A percentile compares a stretch with the other conserved stretches of the same genome.
These are phyloP conservation scores for Oxyria digyna DNA, from an alignment of 148 eudicot species.

Conservation along the genomic window DNA sequence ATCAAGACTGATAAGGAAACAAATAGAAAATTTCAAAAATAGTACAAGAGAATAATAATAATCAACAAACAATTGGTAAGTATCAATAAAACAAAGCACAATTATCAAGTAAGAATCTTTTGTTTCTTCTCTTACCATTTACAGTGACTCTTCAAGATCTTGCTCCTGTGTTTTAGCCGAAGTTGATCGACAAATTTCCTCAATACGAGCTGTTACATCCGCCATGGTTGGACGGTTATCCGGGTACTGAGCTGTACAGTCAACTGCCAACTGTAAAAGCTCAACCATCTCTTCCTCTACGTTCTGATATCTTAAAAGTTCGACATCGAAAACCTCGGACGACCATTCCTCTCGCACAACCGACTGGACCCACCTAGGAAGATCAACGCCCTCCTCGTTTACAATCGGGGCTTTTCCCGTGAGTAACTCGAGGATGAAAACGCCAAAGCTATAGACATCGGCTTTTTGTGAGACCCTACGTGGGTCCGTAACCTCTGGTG, in stretches of 20 bases:
- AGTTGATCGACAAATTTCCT: conserved; percentile 35
- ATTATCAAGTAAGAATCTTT: not conserved
- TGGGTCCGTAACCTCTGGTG: conserved; percentile 85
- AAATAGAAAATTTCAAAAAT: not conserved
- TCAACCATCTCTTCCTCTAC: conserved; percentile 91
- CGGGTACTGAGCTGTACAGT: conserved; percentile 77
- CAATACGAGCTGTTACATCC: conserved; percentile 41
- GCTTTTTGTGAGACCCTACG: conserved; percentile 74
- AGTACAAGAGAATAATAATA: conserved; percentile 15
- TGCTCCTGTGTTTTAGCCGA: conserved; percentile 18
- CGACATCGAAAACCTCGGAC: conserved; percentile 73
- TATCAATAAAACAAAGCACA: not conserved
- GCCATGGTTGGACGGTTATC: conserved; percentile 73
- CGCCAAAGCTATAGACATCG: conserved; percentile 87
- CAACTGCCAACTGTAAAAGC: conserved; percentile 71
- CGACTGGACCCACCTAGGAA: conserved; percentile 95
- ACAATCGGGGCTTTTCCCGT: conserved; percentile 73
- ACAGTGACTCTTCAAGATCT: conserved; percentile 18
- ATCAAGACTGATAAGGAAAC: not conserved
- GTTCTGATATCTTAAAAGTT: conserved; percentile 68
- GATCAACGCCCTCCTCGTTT: conserved; percentile 88
- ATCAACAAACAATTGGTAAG: conserved; percentile 27
- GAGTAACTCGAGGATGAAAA: conserved; percentile 64
- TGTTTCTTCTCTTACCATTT: conserved; percentile 13
- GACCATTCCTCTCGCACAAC: conserved; percentile 89